Conservation (phyloP, 345 rosid genomes). For the Moricandia moricandioides region DNA sequence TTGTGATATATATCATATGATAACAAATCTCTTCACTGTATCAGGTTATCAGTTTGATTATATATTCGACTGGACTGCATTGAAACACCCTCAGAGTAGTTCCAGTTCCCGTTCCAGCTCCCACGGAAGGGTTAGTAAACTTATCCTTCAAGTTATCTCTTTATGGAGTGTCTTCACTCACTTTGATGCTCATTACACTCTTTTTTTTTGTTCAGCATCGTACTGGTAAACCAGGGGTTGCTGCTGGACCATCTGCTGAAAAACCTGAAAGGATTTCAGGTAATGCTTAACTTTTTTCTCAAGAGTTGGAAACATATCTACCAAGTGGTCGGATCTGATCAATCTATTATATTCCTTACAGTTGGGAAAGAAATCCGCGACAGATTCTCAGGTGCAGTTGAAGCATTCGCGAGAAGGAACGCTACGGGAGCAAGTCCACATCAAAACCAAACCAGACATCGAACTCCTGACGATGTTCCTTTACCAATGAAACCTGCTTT, state of each 20-base stretch:
- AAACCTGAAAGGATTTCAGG: slow-evolving; percentile 63
- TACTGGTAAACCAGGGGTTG: slow-evolving; percentile 46
- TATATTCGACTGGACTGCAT: slow-evolving; percentile 83
- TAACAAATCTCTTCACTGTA: not conserved
- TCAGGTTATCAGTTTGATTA: slow-evolving; percentile 83
- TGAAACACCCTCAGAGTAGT: slow-evolving; percentile 77
- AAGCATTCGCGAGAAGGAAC: slow-evolving; percentile 67
- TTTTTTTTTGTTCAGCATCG: slow-evolving; percentile 40
- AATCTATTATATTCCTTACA: slow-evolving; percentile 1
- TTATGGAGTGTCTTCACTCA: not conserved
- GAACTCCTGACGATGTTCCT: slow-evolving; percentile 51
- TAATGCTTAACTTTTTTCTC: not conserved
- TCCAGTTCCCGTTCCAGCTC: slow-evolving; percentile 67
- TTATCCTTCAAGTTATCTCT: not conserved
- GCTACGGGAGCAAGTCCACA: slow-evolving; percentile 46
- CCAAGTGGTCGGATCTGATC: not conserved
- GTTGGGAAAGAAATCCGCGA: slow-evolving; percentile 69
- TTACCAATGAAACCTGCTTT: slow-evolving; percentile 57
- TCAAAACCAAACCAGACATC: slow-evolving; percentile 52
- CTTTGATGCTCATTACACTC: slow-evolving; percentile 5
- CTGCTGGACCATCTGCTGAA: slow-evolving; percentile 58
- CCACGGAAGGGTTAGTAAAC: slow-evolving; percentile 57
- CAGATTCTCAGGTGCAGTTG: slow-evolving; percentile 72
- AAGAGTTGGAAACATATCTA: slow-evolving; percentile 1
- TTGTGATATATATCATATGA: slow-evolving; percentile 3